Base-by-base conservation (phyloP, 371 early-diverging fungal genomes). In the Rhizomucor pusillus region DNA sequence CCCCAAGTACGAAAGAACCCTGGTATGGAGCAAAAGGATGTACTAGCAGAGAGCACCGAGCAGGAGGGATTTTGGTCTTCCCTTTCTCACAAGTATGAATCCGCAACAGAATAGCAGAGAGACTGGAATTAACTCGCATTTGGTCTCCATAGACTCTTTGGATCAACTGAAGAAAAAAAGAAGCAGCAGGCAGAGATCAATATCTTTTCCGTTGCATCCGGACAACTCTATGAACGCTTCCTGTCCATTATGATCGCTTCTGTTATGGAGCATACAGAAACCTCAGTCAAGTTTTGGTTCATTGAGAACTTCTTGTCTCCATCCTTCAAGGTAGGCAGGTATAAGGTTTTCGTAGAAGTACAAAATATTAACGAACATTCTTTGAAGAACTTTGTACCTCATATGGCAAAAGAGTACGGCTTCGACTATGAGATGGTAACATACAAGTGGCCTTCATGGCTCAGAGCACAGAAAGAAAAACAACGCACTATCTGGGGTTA, bases 361-460 rank as follows among this genome's bases (percentile, higher is more conserved):
- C n/a, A n/a, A n/a, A n/a, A n/a, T 14, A 39, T 25, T 3, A 45
- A 22, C 23, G 12, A 25, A 18, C 13, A 18, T 14, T 43, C 22
- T 35, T 34, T 4, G 14, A 65, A 88, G 87, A 81, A 90, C 33
- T 93, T 94, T 57, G 77, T 98, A 7, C 95, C 96, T n/a, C 75
- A 87, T 34, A 79, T 95, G 78, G 90, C 96, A 1, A 67, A 86
- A 47, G 78, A 82, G 59, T 90, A 88, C 61, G 81, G 79, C 11
- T 96, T 98, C 65, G 88, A 91, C 33, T 95, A 91, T 62, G 93
- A 94, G 70, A 81, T 96, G 53, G 91, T 96, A 18, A 93, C 96
- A 0, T 97, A 96, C 76, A 94, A 94, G 62, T 98, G 98, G 98
- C 98, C 98, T 4, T 87, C 92, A 34, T 98, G 97, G 97, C 79